Conservation (phyloP, 2,329 filamentous ascomycete species). For the Mycosphaerelloides madeirae region DNA sequence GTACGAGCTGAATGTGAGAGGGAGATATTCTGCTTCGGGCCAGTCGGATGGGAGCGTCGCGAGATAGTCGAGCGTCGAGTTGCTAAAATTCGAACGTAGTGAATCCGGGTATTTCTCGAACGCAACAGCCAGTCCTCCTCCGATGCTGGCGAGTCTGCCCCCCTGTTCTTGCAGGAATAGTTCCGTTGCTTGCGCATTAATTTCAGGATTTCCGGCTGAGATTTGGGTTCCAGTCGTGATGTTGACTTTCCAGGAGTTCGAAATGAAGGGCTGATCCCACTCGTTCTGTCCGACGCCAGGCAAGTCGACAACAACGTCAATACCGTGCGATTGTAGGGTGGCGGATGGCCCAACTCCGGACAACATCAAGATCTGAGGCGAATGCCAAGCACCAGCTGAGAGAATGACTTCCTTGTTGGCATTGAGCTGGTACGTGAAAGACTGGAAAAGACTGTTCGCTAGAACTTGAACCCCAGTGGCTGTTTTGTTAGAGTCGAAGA, state of each 20-base stretch:
- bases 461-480: constrained; percentile 39
- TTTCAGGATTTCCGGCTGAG: too few species aligned
- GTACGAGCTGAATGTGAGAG: constrained; percentile 6
- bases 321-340: constrained; percentile 50
- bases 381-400: constrained; percentile 41
- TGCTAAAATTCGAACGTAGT: not conserved
- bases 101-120: not conserved
- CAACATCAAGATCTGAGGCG: constrained; percentile 52
- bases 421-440: constrained; percentile 3
- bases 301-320: constrained; percentile 51
- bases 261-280: constrained; percentile 47
- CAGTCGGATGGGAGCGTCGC: constrained; percentile 14
- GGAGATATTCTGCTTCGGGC: constrained; percentile 16
- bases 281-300: constrained; percentile 61
- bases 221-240: too few species aligned
- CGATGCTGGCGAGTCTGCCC: too few species aligned
- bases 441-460: constrained; percentile 2
- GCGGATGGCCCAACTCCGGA: constrained; percentile 55
- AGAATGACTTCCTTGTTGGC: constrained; percentile 43
- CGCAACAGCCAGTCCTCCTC: too few species aligned
- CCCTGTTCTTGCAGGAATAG: constrained; percentile 8
- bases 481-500: too few species aligned
- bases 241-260: too few species aligned
- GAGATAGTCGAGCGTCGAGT: too few species aligned
- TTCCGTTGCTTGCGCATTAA: constrained; percentile 1